Evolutionary conservation across 176 grass and related monocot species (phyloP).

Genomic region (Carex parvula): DNA sequence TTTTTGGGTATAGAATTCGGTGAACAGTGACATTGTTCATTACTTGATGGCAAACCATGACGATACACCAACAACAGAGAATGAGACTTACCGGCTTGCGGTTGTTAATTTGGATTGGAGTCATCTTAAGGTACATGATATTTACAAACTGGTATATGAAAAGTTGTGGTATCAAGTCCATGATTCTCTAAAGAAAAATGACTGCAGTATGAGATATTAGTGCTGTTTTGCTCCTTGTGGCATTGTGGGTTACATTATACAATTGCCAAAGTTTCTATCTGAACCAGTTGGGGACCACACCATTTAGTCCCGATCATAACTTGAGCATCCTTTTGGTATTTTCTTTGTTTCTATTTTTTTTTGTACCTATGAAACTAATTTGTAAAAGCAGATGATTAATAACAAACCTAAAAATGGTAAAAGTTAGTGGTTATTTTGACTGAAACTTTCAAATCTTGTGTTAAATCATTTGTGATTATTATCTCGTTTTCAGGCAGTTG

Average conservation of each 20-base stretch:
- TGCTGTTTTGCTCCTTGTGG: not conserved
- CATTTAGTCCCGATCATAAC: not conserved
- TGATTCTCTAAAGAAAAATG: not conserved
- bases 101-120: conserved; percentile 96
- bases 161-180: not conserved
- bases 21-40: conserved; percentile 60
- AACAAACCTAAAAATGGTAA: not conserved
- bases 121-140: conserved; percentile 87
- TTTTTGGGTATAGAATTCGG: conserved; percentile 41
- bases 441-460: not conserved
- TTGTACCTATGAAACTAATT: not conserved
- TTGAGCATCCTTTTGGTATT: not conserved
- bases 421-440: not conserved
- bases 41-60: conserved; percentile 71
- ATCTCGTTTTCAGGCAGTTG: conserved; percentile 51
- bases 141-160: conserved; percentile 14
- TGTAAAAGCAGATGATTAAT: not conserved
- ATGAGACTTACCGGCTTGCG: conserved; percentile 75
- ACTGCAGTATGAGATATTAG: not conserved
- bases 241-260: not conserved
- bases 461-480: conserved; percentile 10
- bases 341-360: not conserved
- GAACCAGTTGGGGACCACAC: not conserved
- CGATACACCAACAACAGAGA: conserved; percentile 61
- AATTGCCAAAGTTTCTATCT: not conserved